phyloP scores from a whole-genome alignment of 2,329 filamentous ascomycete species.

The Capronia coronata region DNA sequence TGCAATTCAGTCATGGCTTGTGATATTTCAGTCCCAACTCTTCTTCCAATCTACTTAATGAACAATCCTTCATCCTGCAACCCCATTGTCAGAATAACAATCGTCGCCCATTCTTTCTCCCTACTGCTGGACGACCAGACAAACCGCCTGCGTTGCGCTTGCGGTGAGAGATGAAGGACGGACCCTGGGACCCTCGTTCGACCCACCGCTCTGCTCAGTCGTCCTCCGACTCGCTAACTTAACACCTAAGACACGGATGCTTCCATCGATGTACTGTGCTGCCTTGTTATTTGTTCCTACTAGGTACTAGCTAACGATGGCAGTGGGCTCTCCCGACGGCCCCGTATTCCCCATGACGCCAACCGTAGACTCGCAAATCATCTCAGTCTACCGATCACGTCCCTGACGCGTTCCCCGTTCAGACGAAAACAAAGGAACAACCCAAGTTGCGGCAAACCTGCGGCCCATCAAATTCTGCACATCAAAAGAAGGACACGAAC shows the following conservation, averaged over 20 bases:
- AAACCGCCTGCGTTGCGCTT: background rate
- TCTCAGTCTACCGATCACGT: background rate
- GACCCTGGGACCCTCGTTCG: background rate
- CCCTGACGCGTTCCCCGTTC: background rate
- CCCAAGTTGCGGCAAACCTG: too few relatives aligned
- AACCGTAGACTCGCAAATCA: constrained; percentile 1
- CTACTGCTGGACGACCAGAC: background rate
- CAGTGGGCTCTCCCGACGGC: background rate
- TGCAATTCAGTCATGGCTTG: too few relatives aligned
- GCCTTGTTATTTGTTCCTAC: background rate
- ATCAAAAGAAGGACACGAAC: background rate
- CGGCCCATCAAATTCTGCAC: background rate
- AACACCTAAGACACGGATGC: background rate
- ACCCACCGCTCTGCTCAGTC: background rate
- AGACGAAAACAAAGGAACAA: background rate
- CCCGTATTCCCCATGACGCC: background rate
- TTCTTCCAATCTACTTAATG: too few relatives aligned
- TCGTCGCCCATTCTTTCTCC: background rate
- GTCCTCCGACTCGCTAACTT: background rate
- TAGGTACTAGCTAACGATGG: background rate
- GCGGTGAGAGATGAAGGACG: background rate
- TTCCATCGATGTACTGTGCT: background rate
- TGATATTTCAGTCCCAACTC: too few relatives aligned
- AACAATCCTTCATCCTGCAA: too few relatives aligned
- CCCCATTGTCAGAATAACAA: too few relatives aligned